Evolutionary conservation across 2,329 filamentous ascomycete species (phyloP).

Genomic region (Cordyceps pruinosa): DNA sequence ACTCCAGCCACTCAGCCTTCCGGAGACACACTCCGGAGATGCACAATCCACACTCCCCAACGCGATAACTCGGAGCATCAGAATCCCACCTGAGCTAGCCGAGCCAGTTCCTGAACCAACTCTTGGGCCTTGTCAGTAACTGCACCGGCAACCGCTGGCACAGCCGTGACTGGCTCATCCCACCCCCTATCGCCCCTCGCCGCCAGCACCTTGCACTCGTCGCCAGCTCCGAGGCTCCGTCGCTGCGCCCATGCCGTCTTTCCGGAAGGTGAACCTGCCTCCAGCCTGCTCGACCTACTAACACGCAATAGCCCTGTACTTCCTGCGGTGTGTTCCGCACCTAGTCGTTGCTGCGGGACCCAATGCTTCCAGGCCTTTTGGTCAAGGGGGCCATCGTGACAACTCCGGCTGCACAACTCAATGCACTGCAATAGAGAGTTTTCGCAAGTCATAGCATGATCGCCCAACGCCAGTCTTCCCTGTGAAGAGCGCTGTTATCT

Average conservation of each 20-base stretch:
- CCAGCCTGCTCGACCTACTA: neutral
- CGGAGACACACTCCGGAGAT: constrained; percentile 4
- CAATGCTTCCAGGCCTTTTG: neutral
- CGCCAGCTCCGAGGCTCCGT: neutral
- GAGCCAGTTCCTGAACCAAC: neutral
- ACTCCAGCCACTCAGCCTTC: no score
- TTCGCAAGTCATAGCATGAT: neutral
- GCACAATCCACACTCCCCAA: constrained; percentile 1
- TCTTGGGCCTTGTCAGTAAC: neutral
- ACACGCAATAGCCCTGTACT: neutral
- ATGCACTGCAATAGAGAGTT: neutral
- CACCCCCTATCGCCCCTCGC: no score
- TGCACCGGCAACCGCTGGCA: neutral
- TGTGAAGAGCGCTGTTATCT: neutral
- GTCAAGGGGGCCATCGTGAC: neutral
- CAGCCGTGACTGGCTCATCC: neutral
- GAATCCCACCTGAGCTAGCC: neutral
- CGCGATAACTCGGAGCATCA: neutral
- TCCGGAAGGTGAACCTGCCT: neutral
- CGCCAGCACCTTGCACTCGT: neutral
- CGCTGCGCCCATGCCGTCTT: neutral
- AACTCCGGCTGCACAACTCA: neutral
- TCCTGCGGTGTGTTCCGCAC: neutral
- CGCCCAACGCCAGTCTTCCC: neutral
- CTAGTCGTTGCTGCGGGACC: neutral